Base-by-base conservation (phyloP, 1,284 basidiomycete genomes). In the Salmacisia buchloeana region DNA sequence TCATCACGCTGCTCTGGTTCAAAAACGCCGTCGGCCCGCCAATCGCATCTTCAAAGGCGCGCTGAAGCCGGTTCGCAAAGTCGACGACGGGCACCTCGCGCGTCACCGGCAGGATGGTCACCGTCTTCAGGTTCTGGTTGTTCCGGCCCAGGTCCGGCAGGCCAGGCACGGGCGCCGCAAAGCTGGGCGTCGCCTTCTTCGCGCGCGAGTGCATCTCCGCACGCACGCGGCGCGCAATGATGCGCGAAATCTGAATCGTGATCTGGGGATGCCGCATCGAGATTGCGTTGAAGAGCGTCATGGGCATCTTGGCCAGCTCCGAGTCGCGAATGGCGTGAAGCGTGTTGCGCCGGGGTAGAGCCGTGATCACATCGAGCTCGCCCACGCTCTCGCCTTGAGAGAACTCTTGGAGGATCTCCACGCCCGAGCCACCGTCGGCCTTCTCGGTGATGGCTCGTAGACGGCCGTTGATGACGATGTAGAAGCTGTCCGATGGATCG, bases 281-380 rank as follows among this genome's bases (percentile, higher is more conserved):
- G 60, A 83, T 94, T 0, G 94, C 94, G 79, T 98, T 97, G 83
- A 98, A 99, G 15, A 99, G 83, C 0, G 94, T 97, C 76, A 92
- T 89, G 0, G 94, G 96, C 89, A 99, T 97, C 54, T 93, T 84
- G 49, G 94, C 96, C n/a, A 99, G 84, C 80, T 99, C 96, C 0
- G 92, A 93, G 79, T 99, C 94, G 73, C 94, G 90, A 69, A 99
- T 98, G 3, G 94, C 94, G 81, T 98, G 94, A 10, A 97, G 86
- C 1, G 94, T 98, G 61, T 89, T 93, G 59, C 88, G 85, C 66
- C 96, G 85, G 2, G 86, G 85, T n/a, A 89, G 89, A 69, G 89
- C 90, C 6, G 94, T 97, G 74, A 99, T 97, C 59, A 96, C 94
- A 77, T 98, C 96, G n/a, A 98, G 84, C 78, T 97, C 93, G 38